These are phyloP conservation scores for Diaporthe sp. DNA, from an alignment of 2,329 filamentous ascomycete genomes.

Conservation along the genomic window DNA sequence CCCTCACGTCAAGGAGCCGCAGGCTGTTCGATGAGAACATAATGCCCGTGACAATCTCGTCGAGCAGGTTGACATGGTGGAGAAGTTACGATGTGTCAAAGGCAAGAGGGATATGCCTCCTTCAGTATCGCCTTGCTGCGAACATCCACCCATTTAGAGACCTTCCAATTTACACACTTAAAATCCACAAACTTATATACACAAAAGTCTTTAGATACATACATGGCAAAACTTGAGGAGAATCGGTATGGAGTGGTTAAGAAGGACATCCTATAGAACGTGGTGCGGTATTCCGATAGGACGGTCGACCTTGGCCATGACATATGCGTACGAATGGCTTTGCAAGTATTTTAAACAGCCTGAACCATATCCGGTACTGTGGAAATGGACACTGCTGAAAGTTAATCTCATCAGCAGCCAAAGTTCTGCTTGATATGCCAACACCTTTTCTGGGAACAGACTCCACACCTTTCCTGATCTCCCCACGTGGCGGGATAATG, in stretches of 20 bases:
- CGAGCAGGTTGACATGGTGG: neutral
- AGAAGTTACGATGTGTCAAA: neutral
- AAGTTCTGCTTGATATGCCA: neutral
- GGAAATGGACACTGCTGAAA: no score
- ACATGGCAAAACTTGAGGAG: neutral
- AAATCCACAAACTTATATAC: neutral
- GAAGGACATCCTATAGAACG: neutral
- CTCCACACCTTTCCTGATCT: neutral
- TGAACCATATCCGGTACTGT: neutral
- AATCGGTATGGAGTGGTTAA: neutral
- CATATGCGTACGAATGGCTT: neutral
- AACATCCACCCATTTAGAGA: neutral
- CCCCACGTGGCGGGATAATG: neutral
- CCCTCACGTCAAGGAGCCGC: no score
- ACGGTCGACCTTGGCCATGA: neutral
- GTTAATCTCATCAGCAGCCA: neutral
- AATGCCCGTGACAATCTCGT: neutral
- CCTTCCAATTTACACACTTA: neutral
- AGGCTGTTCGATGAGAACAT: neutral
- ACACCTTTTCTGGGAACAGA: neutral
- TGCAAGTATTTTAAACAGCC: neutral
- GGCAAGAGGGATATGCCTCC: neutral
- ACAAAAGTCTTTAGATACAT: neutral
- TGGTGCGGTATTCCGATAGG: neutral
- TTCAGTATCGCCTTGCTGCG: neutral